Evolutionary conservation across 305 asterid genomes (phyloP).

Genomic region (Fraxinus platypoda): DNA sequence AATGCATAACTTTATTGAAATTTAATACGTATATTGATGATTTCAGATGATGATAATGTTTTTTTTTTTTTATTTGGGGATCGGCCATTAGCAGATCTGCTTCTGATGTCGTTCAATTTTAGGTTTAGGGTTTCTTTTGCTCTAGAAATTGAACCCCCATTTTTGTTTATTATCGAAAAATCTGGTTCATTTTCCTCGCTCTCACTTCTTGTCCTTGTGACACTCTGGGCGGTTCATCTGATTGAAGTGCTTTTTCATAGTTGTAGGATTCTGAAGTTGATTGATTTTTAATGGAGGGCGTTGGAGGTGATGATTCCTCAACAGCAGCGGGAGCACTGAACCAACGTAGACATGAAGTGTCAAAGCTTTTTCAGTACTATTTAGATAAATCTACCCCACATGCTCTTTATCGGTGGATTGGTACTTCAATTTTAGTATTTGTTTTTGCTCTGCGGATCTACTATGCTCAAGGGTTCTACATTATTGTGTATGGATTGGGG

Average conservation of each 20-base stretch:
- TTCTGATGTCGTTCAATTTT: not conserved
- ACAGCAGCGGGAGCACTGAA: not conserved
- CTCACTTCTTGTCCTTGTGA: not conserved
- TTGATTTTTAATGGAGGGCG: conserved; percentile 68
- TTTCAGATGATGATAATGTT: not conserved
- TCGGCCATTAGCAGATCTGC: conserved; percentile 29
- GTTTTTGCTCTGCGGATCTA: not conserved
- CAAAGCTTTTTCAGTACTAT: not conserved
- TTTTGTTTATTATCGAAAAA: not conserved
- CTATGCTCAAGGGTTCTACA: conserved; percentile 1
- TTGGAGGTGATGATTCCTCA: conserved; percentile 26
- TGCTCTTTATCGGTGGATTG: not conserved
- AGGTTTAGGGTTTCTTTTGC: conserved; percentile 10
- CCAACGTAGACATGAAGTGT: not conserved
- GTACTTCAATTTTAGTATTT: not conserved
- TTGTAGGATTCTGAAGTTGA: conserved; percentile 39
- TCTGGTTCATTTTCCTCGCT: not conserved
- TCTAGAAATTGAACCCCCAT: not conserved
- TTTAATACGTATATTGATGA: not conserved
- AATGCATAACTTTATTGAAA: conserved; percentile 12
- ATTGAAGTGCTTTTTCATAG: conserved; percentile 21
- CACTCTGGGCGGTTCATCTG: conserved; percentile 2
- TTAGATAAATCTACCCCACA: not conserved
- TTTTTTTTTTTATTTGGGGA: conserved; percentile 6
- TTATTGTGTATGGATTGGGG: not conserved